phyloP scores from a whole-genome alignment of 2,329 filamentous ascomycete species.

The Sarocladium kiliense region DNA sequence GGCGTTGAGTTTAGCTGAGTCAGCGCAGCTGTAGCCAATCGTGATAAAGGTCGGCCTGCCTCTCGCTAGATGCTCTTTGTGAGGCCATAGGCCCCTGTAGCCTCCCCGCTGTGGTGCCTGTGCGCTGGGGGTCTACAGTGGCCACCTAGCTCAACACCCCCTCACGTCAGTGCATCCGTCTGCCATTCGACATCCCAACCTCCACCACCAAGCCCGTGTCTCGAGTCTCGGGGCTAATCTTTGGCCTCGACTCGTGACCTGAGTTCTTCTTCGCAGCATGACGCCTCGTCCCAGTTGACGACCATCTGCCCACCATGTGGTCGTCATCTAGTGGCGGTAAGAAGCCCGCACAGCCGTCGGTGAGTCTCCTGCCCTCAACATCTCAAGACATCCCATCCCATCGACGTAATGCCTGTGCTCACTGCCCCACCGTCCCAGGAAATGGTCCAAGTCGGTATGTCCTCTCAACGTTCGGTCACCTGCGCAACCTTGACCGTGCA shows the following conservation, averaged over 20 bases:
- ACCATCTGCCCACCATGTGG: constrained; percentile 47
- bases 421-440: constrained; percentile 60
- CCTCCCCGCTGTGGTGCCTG: not conserved
- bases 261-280: constrained; percentile 25
- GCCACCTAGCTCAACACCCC: not conserved
- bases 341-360: constrained; percentile 64
- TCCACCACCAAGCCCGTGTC: not conserved
- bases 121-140: not conserved
- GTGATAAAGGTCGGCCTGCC: not conserved
- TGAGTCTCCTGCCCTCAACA: constrained; percentile 33
- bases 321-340: constrained; percentile 62
- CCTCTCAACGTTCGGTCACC: constrained; percentile 8
- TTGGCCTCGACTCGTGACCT: constrained; percentile 17
- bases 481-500: constrained; percentile 2
- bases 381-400: constrained; percentile 19
- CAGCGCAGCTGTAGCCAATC: not conserved
- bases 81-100: not conserved
- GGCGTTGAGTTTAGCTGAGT: not conserved
- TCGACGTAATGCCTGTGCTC: constrained; percentile 22
- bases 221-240: constrained; percentile 15
- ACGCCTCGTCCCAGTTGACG: constrained; percentile 19
- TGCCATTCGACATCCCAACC: not conserved
- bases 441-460: constrained; percentile 98
- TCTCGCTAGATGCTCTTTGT: not conserved
- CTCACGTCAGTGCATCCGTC: not conserved